phyloP scores from a whole-genome alignment of 202 grass and related monocot genomes.

The Schoenoplectus triqueter region DNA sequence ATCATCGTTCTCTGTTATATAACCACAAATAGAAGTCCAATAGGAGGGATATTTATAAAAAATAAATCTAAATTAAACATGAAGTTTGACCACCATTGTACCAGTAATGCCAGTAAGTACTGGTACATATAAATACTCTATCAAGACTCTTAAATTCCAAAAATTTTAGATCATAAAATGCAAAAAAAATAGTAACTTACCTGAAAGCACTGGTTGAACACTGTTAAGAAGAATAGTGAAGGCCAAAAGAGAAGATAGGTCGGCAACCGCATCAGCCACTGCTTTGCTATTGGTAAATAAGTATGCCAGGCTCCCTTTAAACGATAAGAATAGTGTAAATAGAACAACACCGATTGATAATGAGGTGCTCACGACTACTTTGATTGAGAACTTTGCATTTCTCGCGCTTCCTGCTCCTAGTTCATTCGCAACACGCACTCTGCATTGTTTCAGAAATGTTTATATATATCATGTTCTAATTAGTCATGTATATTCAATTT shows the following conservation, averaged over 20 bases:
- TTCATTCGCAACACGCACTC: slow-evolving; percentile 95
- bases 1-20: neutral
- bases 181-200: slow-evolving; percentile 34
- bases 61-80: neutral
- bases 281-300: slow-evolving; percentile 70
- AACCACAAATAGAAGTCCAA: neutral
- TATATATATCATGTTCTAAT: slow-evolving; percentile 4
- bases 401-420: slow-evolving; percentile 72
- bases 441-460: slow-evolving; percentile 39
- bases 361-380: slow-evolving; percentile 65
- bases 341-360: slow-evolving; percentile 58
- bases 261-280: slow-evolving; percentile 60
- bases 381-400: slow-evolving; percentile 77
- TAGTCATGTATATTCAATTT: neutral
- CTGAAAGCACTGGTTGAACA: slow-evolving; percentile 90
- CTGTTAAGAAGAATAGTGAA: slow-evolving; percentile 89
- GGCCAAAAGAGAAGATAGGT: slow-evolving; percentile 71
- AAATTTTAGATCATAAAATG: neutral
- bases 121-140: neutral
- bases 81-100: neutral
- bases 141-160: neutral
- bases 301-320: slow-evolving; percentile 54
- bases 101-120: neutral
- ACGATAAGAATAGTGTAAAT: slow-evolving; percentile 60
- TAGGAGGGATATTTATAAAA: neutral